These are phyloP conservation scores for Mortierella sp. DNA, from an alignment of 371 early-diverging fungal species.

Conservation along the genomic window DNA sequence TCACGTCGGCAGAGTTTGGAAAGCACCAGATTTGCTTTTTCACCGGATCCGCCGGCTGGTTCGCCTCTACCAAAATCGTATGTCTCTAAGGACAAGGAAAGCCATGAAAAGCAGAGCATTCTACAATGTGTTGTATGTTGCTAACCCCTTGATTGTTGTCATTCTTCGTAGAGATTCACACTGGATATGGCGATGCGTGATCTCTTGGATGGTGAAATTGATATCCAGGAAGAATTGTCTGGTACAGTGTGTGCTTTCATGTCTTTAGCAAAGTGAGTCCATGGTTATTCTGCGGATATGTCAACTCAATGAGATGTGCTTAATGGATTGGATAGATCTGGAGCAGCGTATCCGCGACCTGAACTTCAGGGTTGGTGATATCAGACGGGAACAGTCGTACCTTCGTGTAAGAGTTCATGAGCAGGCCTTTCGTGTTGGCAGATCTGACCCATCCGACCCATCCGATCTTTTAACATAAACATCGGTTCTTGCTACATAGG, in stretches of 20 bases:
- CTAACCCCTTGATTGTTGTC: not conserved
- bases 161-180: conserved; percentile 25
- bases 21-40: conserved; percentile 90
- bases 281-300: not conserved
- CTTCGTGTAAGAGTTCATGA: conserved; percentile 86
- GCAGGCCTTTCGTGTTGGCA: not conserved
- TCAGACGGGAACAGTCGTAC: conserved; percentile 88
- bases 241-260: too few species aligned
- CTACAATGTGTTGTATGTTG: not conserved
- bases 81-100: not conserved
- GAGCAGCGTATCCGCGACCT: conserved; percentile 80
- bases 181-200: conserved; percentile 39
- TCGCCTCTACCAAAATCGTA: conserved; percentile 46
- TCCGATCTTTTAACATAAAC: not conserved
- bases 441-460: not conserved
- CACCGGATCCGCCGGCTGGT: conserved; percentile 69
- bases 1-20: conserved; percentile 88
- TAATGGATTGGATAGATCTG: conserved; percentile 61
- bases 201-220: conserved; percentile 30
- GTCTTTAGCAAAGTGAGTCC: not conserved
- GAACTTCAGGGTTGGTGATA: conserved; percentile 82
- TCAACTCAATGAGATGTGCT: too few species aligned
- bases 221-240: conserved; percentile 55
- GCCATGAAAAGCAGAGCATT: not conserved
- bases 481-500: conserved; percentile 56